Evolutionary conservation across 1,139 yeast species (phyloP).

Genomic region (Taiozyma sp.): DNA sequence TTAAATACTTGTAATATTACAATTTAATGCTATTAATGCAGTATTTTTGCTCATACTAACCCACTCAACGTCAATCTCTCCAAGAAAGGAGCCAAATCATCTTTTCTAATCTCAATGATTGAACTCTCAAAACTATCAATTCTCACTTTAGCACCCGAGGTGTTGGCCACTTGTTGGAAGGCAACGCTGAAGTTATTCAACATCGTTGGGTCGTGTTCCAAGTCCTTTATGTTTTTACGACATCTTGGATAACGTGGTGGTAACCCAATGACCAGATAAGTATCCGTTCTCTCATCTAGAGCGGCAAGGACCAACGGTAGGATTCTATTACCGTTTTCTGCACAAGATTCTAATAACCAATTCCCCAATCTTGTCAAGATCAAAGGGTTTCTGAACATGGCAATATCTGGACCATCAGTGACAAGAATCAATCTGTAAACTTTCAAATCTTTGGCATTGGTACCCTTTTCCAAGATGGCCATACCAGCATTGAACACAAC

Average conservation of each 20-base stretch:
- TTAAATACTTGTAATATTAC: background rate
- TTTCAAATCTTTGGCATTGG: slow-evolving; percentile 64
- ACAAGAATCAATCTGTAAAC: slow-evolving; percentile 82
- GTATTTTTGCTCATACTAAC: slow-evolving; percentile 23
- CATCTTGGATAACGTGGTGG: slow-evolving; percentile 80
- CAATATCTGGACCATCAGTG: slow-evolving; percentile 83
- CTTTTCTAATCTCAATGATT: slow-evolving; percentile 82
- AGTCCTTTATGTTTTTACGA: slow-evolving; percentile 31
- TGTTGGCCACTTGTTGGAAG: slow-evolving; percentile 77
- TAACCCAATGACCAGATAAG: slow-evolving; percentile 84
- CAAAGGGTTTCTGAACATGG: slow-evolving; percentile 65
- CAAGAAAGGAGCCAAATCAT: slow-evolving; percentile 81
- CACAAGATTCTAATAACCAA: slow-evolving; percentile 88
- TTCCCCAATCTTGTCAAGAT: slow-evolving; percentile 78
- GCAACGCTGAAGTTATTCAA: slow-evolving; percentile 85
- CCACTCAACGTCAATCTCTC: slow-evolving; percentile 65
- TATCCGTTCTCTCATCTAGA: slow-evolving; percentile 65
- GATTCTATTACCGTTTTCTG: slow-evolving; percentile 65
- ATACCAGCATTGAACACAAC: slow-evolving; percentile 87
- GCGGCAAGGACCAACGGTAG: slow-evolving; percentile 88
- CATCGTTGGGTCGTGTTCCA: slow-evolving; percentile 35
- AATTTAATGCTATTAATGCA: background rate
- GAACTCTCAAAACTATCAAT: slow-evolving; percentile 94
- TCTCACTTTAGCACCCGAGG: slow-evolving; percentile 82
- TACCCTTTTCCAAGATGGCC: slow-evolving; percentile 76